These are phyloP conservation scores for Senna siamea DNA, from an alignment of 306 rosid genomes.

Conservation along the genomic window DNA sequence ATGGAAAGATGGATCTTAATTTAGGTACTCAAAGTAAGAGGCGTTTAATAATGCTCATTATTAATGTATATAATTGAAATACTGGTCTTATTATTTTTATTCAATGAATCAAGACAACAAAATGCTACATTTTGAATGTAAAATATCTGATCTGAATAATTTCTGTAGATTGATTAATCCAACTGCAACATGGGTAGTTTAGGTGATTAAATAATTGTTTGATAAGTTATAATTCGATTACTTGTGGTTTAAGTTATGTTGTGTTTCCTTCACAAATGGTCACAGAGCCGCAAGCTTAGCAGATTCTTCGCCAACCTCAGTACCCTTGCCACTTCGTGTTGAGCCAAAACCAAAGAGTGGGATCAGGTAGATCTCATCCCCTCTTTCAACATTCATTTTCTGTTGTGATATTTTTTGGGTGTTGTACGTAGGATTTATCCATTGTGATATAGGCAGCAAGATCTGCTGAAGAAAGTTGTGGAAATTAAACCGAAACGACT, in stretches of 20 bases:
- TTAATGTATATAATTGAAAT: neutral
- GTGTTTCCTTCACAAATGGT: constrained; percentile 59
- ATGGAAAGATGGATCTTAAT: neutral
- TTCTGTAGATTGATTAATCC: constrained; percentile 4
- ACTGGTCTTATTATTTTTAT: neutral
- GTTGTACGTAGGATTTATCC: constrained; percentile 3
- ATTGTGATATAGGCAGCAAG: constrained; percentile 75
- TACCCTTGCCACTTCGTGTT: constrained; percentile 84
- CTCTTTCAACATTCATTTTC: constrained; percentile 2
- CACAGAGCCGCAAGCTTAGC: constrained; percentile 90
- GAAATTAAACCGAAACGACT: constrained; percentile 92
- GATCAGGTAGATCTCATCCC: constrained; percentile 63
- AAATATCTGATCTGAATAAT: constrained; percentile 5
- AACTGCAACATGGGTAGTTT: constrained; percentile 10
- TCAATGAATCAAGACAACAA: neutral
- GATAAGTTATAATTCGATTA: neutral
- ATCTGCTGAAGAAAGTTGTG: constrained; percentile 79
- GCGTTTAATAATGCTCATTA: neutral
- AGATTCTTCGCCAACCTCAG: constrained; percentile 88
- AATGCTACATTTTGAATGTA: constrained; percentile 2
- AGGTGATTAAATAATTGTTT: constrained; percentile 9
- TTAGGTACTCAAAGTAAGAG: neutral
- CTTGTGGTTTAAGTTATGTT: constrained; percentile 27
- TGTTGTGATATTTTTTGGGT: neutral
- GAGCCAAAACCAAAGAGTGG: constrained; percentile 96